These are phyloP conservation scores for Microsporum audouinii DNA, from an alignment of 2,329 filamentous ascomycete species.

Conservation along the genomic window DNA sequence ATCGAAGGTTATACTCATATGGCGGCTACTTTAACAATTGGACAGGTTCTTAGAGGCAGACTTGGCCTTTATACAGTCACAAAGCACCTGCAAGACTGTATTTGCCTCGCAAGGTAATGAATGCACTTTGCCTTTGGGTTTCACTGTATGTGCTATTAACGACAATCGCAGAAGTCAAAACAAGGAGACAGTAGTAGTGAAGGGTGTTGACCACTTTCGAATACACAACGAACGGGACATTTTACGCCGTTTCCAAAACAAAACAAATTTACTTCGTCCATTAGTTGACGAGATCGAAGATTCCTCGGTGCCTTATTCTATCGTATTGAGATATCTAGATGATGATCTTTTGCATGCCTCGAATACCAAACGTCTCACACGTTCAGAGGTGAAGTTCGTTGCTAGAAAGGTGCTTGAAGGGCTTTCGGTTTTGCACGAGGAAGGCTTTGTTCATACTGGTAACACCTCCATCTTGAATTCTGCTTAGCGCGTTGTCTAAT, in stretches of 20 bases:
- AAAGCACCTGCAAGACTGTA: conserved; percentile 11
- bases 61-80: conserved; percentile 6
- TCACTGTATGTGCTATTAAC: not conserved
- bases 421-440: conserved; percentile 12
- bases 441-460: conserved; percentile 17
- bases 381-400: conserved; percentile 15
- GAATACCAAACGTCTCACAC: conserved; percentile 10
- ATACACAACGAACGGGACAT: conserved; percentile 19
- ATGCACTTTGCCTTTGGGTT: not conserved
- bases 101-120: conserved; percentile 6
- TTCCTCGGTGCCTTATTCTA: conserved; percentile 9
- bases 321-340: conserved; percentile 17
- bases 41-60: conserved; percentile 6
- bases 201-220: conserved; percentile 17
- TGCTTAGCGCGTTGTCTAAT: not conserved
- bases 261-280: conserved; percentile 14
- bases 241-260: conserved; percentile 13
- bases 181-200: conserved; percentile 15
- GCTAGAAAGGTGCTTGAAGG: conserved; percentile 13
- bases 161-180: conserved; percentile 9
- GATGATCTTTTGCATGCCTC: conserved; percentile 12
- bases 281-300: conserved; percentile 19
- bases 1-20: not conserved
- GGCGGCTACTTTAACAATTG: not conserved
- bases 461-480: not conserved